Evolutionary conservation across 306 rosid genomes (phyloP).

Genomic region (Quillaja saponaria): DNA sequence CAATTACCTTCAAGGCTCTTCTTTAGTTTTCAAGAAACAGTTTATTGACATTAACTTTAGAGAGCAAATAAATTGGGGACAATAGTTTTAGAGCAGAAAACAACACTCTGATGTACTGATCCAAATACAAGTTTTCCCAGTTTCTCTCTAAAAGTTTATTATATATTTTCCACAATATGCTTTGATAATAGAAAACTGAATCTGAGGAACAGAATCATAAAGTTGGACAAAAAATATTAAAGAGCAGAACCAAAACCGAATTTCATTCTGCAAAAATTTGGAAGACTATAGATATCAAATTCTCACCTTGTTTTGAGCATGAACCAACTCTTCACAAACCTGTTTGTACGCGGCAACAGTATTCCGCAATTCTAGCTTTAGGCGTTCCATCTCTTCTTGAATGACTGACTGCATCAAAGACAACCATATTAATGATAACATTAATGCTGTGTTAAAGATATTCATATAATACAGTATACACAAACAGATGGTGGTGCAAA

Average conservation of each 20-base stretch:
- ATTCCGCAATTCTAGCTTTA: conserved; percentile 74
- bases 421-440: conserved; percentile 26
- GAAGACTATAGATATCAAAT: conserved; percentile 24
- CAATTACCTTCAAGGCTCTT: neutral
- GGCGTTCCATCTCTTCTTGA: conserved; percentile 55
- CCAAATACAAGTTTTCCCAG: neutral
- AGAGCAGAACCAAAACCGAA: conserved; percentile 6
- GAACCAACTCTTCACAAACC: conserved; percentile 76
- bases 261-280: conserved; percentile 22
- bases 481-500: neutral
- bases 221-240: neutral
- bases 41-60: too few species aligned
- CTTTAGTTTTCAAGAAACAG: conserved; percentile 9
- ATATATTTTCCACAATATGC: neutral
- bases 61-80: too few species aligned
- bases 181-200: conserved; percentile 1
- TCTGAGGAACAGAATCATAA: neutral
- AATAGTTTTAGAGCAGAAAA: too few species aligned
- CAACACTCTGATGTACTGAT: too few species aligned
- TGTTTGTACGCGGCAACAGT: conserved; percentile 71
- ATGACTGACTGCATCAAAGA: conserved; percentile 45
- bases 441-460: conserved; percentile 10
- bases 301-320: conserved; percentile 73
- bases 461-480: conserved; percentile 5
- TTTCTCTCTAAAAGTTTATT: neutral